Percentiles rank a stretch among this genome's conserved stretches.
phyloP scores from a whole-genome alignment of 345 rosid species.

The Streptanthus diversifolius region DNA sequence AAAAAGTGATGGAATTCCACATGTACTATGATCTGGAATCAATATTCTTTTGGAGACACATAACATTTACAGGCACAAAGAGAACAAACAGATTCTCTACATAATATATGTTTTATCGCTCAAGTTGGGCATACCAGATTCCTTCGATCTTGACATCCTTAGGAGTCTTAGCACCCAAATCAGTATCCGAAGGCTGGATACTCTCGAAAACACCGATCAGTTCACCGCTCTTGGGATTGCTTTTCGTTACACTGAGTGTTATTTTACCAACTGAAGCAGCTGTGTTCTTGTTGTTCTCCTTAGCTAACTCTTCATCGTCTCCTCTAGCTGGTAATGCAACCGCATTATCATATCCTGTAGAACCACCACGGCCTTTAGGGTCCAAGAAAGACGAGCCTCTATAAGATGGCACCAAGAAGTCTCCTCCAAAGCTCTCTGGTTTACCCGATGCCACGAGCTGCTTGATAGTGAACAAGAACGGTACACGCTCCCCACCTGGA shows the following conservation, averaged over 20 bases:
- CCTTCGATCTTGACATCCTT: conserved; percentile 85
- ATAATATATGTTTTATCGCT: conserved; percentile 34
- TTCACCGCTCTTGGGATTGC: conserved; percentile 71
- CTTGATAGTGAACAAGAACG: conserved; percentile 85
- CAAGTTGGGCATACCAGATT: conserved; percentile 86
- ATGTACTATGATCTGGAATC: conserved; percentile 24
- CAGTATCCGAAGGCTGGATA: conserved; percentile 83
- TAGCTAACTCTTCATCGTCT: conserved; percentile 65
- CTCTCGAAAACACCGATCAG: conserved; percentile 82
- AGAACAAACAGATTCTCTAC: background rate
- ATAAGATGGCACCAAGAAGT: conserved; percentile 74
- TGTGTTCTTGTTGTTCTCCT: conserved; percentile 65
- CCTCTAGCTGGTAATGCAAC: conserved; percentile 85
- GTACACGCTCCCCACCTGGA: conserved; percentile 87
- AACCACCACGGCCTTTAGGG: conserved; percentile 92
- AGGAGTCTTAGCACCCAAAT: conserved; percentile 72
- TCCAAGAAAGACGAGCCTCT: conserved; percentile 86
- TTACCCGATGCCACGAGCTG: conserved; percentile 78
- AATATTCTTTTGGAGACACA: background rate
- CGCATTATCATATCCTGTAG: conserved; percentile 73
- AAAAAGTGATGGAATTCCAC: conserved; percentile 3
- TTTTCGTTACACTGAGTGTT: conserved; percentile 59
- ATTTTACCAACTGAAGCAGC: conserved; percentile 64
- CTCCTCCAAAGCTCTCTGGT: conserved; percentile 67
- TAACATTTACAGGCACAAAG: conserved; percentile 4